Base-by-base conservation (phyloP, 306 rosid species). In the Castanea mollissima region DNA sequence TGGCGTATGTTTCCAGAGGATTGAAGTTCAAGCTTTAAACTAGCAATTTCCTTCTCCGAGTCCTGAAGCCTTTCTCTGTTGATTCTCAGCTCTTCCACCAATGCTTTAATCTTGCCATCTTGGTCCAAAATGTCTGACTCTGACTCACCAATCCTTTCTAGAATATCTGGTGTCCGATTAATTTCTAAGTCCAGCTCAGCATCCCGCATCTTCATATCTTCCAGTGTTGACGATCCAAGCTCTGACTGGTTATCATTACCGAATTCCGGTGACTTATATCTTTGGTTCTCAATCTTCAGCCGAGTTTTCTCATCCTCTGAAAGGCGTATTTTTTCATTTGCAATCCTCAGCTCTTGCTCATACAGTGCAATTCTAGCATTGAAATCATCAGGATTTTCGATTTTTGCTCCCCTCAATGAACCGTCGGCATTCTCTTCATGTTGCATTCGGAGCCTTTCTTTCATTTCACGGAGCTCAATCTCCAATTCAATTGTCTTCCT, bases 401-500 rank as follows among this genome's bases (percentile, higher is more conserved):
- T 72, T 84, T 78, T 87, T 7, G 44, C 7, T 57, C 85, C 89
- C 54, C 70, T 78, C 14, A 81, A 83, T 49, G 89, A 79, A 76
- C 82, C 83, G 49, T 87, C 92, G 2, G 46, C 76, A 71, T 83
- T 83, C 14, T 88, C 97, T 59, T 87, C 97, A 80, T 86, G 90
- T 57, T 81, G 94, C 78, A 82, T 74, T 86, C 83, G 91, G 51
- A 91, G 83, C 86, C 87, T 93, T 79, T 89, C 98, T 81, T 87
- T 92, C 78, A 83, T 84, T 79, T 84, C 94, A 7, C 96, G 97
- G 12, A 91, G 93, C 86, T 94, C 97, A 58, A 83, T 85, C 83
- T 95, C 99, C 91, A 93, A 82, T 20, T 93, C 98, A 34, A 85
- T 51, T 69, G 88, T 88, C 87, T 83, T 95, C 85, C 91, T 90